Conservation (phyloP, 2,329 filamentous ascomycete genomes). For the Phaeophleospora eucalypticola region DNA sequence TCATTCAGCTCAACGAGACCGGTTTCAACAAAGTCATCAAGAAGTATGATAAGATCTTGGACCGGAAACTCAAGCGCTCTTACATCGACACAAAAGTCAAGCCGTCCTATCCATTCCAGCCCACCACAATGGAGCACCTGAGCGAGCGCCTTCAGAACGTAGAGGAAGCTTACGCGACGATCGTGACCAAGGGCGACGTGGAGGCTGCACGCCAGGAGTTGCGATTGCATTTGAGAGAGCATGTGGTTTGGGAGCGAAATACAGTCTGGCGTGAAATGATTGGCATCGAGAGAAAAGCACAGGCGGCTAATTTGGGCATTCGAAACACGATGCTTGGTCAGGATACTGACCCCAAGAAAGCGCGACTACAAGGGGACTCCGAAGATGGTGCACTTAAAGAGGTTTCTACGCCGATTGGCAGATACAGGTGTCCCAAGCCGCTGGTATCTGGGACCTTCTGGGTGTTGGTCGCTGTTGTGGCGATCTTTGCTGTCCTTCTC, state of each 20-base stretch:
- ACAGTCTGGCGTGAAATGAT: conserved; percentile 99
- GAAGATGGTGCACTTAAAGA: conserved; percentile 62
- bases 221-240: conserved; percentile 84
- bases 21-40: conserved; percentile 95
- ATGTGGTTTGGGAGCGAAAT: conserved; percentile 98
- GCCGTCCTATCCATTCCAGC: conserved; percentile 74
- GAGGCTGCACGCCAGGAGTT: conserved; percentile 76
- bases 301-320: conserved; percentile 84
- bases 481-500: conserved; percentile 70
- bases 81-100: conserved; percentile 75
- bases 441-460: conserved; percentile 78
- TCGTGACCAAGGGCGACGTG: conserved; percentile 78
- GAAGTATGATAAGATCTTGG: conserved; percentile 96
- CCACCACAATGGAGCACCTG: conserved; percentile 65
- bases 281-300: conserved; percentile 89
- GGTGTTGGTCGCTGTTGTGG: conserved; percentile 65
- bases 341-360: conserved; percentile 62
- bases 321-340: conserved; percentile 73
- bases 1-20: conserved; percentile 91
- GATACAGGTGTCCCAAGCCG: conserved; percentile 73
- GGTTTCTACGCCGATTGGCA: conserved; percentile 74
- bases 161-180: conserved; percentile 73
- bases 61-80: conserved; percentile 69
- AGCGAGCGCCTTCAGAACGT: conserved; percentile 69
- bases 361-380: conserved; percentile 81